These are phyloP conservation scores for Atalantia buxifolia DNA, from an alignment of 345 rosid species.

Conservation along the genomic window DNA sequence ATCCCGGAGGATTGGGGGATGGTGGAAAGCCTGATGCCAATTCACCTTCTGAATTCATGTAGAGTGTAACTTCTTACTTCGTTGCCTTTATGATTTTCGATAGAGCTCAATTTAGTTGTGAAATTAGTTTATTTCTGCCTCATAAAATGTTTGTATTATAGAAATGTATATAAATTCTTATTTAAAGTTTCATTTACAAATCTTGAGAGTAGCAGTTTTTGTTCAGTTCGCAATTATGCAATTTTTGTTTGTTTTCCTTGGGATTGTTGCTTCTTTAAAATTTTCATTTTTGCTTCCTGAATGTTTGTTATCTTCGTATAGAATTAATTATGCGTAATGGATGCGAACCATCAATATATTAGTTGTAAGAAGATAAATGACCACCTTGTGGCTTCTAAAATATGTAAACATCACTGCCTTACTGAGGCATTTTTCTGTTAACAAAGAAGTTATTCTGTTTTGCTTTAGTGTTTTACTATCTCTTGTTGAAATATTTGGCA, in stretches of 20 bases:
- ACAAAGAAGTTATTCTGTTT: not conserved
- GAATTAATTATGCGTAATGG: not conserved
- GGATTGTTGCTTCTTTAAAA: not conserved
- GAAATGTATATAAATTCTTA: not conserved
- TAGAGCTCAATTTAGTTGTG: not conserved
- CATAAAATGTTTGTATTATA: not conserved
- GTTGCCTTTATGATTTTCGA: too few species aligned
- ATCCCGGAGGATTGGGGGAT: slow-evolving; percentile 52
- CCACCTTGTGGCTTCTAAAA: not conserved
- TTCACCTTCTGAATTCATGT: slow-evolving; percentile 76
- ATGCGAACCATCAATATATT: not conserved
- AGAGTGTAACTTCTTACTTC: slow-evolving; percentile 7
- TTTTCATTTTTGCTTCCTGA: not conserved
- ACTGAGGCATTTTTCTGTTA: not conserved
- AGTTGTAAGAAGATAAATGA: too few species aligned
- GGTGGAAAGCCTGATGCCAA: slow-evolving; percentile 55
- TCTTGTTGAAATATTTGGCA: not conserved
- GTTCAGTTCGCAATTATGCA: not conserved
- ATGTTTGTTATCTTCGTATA: not conserved
- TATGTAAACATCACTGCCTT: not conserved
- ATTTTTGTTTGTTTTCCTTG: not conserved
- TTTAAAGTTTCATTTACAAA: not conserved
- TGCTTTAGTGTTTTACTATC: not conserved
- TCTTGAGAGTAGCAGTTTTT: not conserved
- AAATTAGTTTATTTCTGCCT: not conserved